Evolutionary conservation across 768 basidiomycete species (phyloP).

Genomic region (Suillus sp.): DNA sequence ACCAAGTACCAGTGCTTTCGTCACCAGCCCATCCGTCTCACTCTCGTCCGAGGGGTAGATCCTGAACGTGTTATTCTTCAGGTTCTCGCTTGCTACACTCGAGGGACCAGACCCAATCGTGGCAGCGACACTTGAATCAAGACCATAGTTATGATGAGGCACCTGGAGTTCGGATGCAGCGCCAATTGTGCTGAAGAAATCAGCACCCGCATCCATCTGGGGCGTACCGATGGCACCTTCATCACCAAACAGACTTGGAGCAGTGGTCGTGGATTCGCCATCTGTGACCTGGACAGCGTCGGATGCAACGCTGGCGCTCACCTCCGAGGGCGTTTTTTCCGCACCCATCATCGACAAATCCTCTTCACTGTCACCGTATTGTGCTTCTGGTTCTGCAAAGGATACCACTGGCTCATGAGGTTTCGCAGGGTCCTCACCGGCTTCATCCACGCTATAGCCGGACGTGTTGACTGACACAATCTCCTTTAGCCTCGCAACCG

Average conservation of each 20-base stretch:
- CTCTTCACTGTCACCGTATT: conserved; percentile 33
- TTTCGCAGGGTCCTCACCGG: conserved; percentile 43
- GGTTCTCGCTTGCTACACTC: conserved; percentile 69
- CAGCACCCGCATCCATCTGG: conserved; percentile 64
- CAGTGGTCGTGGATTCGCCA: conserved; percentile 82
- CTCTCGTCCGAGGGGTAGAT: conserved; percentile 89
- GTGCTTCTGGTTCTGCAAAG: conserved; percentile 72
- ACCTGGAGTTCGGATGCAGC: conserved; percentile 58
- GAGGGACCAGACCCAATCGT: conserved; percentile 92
- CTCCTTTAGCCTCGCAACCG: conserved; percentile 73
- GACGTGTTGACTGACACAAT: conserved; percentile 30
- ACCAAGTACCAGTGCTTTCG: conserved; percentile 93
- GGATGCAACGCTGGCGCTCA: conserved; percentile 64
- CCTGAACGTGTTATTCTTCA: conserved; percentile 83
- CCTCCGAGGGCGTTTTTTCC: conserved; percentile 59
- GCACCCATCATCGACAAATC: conserved; percentile 30
- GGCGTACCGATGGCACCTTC: conserved; percentile 65
- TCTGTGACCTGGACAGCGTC: conserved; percentile 65
- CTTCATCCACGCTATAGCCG: conserved; percentile 40
- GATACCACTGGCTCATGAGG: conserved; percentile 79
- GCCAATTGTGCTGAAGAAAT: conserved; percentile 88
- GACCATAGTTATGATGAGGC: conserved; percentile 76
- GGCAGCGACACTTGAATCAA: conserved; percentile 92
- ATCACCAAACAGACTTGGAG: conserved; percentile 86
- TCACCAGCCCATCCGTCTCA: conserved; percentile 85